Percentiles rank a stretch among this genome's conserved stretches.
These are phyloP conservation scores for Clitoria ternatea DNA, from an alignment of 306 rosid species.

Conservation along the genomic window DNA sequence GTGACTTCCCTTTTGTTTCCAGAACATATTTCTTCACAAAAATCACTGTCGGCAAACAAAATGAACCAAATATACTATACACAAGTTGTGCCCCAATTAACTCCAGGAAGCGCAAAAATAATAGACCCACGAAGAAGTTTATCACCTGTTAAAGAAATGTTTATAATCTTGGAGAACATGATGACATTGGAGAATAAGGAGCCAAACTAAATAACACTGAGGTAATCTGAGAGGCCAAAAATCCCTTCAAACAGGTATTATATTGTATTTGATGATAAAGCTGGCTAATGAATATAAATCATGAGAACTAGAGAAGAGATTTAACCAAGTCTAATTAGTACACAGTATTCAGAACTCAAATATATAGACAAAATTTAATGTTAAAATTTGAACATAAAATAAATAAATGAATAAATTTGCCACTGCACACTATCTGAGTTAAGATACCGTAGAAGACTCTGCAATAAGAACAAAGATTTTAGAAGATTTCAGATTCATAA, in stretches of 20 bases:
- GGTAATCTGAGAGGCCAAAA: neutral
- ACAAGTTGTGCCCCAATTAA: slow-evolving; percentile 53
- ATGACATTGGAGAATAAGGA: neutral
- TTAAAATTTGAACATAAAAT: neutral
- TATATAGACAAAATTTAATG: neutral
- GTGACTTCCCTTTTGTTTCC: slow-evolving; percentile 89
- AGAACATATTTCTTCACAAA: slow-evolving; percentile 74
- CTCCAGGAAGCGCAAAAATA: slow-evolving; percentile 73
- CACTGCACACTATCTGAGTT: neutral
- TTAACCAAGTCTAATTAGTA: neutral
- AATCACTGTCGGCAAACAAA: slow-evolving; percentile 52
- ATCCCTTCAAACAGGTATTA: neutral
- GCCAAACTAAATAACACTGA: slow-evolving; percentile 7
- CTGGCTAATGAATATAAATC: neutral
- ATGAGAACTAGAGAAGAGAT: neutral
- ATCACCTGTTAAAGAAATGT: slow-evolving; percentile 52
- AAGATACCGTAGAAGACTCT: neutral
- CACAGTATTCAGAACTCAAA: neutral
- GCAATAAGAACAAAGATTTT: neutral
- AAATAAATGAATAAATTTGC: neutral
- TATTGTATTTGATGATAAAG: neutral
- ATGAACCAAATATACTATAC: slow-evolving; percentile 53
- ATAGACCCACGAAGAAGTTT: slow-evolving; percentile 75
- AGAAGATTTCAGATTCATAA: neutral
- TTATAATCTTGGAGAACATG: neutral